phyloP scores from a whole-genome alignment of 225 moss, liverwort and hornwort genomes.

The Straminergon stramineum region DNA sequence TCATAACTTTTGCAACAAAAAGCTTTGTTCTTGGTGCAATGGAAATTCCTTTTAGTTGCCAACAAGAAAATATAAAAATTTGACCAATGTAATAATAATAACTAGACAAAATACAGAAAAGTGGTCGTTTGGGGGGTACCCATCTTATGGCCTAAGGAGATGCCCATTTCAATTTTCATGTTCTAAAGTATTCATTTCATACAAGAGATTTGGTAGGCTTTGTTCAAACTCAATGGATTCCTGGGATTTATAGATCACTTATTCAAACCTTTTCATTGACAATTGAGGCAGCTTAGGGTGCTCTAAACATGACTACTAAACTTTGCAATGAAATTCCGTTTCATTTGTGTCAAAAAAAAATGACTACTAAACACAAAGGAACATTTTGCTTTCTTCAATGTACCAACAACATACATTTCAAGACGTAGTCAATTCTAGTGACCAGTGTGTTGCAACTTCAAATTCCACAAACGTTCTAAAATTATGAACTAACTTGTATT shows the following conservation, averaged over 20 bases:
- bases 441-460: no score
- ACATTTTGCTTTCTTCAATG: no score
- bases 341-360: no score
- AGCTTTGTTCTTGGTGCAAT: fast-evolving
- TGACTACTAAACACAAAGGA: no score
- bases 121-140: fast-evolving
- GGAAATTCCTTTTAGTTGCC: not conserved
- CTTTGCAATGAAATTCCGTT: no score
- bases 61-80: not conserved
- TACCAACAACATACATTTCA: no score
- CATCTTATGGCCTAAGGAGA: not conserved
- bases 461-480: no score
- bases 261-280: not conserved
- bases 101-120: not conserved
- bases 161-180: not conserved
- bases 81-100: not conserved
- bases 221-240: not conserved
- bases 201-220: fast-evolving
- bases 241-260: not conserved
- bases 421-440: fast-evolving
- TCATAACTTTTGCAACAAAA: not conserved
- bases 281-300: no score
- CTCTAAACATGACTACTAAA: no score
- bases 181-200: fast-evolving
- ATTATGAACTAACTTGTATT: no score